Evolutionary conservation across 2,329 filamentous ascomycete species (phyloP), one percentile per base, ranked within the genome.

Genomic region (Fusarium chuoi): DNA sequence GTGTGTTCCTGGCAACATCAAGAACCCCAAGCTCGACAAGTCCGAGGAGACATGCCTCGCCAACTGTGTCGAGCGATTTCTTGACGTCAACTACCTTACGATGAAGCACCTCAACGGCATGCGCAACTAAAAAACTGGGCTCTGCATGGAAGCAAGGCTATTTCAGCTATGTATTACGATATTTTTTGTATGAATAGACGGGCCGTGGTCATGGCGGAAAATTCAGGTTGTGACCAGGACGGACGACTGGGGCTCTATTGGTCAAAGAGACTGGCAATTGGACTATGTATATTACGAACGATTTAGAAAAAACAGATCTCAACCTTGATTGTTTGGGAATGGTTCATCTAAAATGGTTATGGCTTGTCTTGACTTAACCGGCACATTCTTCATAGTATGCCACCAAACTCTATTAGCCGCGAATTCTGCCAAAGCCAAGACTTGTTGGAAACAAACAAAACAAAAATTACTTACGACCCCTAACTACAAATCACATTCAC

Each of bases 11-110:
- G 87, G 90, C 61, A 88, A 87, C 65, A 92, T 98, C 81, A 91
- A 91, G 76, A 89, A 87, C 70, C 89, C 90, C 35, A 89, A 90
- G 78, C 86, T 99, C 75, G 94, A 97, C 76, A 89, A 88, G 79
- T 86, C 84, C 70, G 96, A 99, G 85, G 92, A 96, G 85, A 85
- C 87, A 14, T 99, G 96, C 83, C 89, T 98, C 82, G 87, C 91
- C 82, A 98, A 98, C 86, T 99, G 96, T 80, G 95, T 98, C 64
- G 94, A 98, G 79, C 89, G 96, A 64, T 98, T 97, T 84, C 88
- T 98, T 85, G 96, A 99, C 83, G 89, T 95, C 72, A 96, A 96
- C 84, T 84, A 93, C 75, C 86, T 94, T 60, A 93, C 97, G n/a
- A 86, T 98, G 83, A 92, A 91, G 87, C 93, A 98, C 81, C 85